Percentiles rank a stretch among this genome's conserved stretches.
Evolutionary conservation across 257 asterid species (phyloP).

Genomic region (Gardenia jasminoides): DNA sequence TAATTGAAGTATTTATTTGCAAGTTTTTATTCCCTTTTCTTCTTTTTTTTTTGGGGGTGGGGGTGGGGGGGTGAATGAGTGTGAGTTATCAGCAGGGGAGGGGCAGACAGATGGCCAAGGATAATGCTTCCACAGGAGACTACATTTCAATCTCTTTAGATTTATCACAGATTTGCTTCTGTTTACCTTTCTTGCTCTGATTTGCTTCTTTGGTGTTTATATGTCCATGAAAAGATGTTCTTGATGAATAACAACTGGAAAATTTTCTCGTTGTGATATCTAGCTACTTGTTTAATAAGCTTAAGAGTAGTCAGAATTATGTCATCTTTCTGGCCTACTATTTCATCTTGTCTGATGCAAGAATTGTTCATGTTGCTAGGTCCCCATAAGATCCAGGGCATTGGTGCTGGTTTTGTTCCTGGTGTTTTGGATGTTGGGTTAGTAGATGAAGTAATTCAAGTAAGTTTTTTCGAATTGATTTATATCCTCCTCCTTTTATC

Average conservation of each 20-base stretch:
- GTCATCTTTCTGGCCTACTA: background rate
- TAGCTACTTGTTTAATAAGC: background rate
- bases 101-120: background rate
- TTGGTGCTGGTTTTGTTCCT: conserved; percentile 95
- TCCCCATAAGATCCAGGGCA: conserved; percentile 96
- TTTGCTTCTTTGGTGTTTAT: background rate
- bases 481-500: background rate
- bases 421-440: conserved; percentile 73
- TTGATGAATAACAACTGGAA: background rate
- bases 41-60: background rate
- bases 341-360: conserved; percentile 17
- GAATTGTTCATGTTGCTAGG: conserved; percentile 44
- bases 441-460: conserved; percentile 88
- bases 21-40: background rate
- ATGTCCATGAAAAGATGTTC: background rate
- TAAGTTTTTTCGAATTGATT: conserved; percentile 30
- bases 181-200: background rate
- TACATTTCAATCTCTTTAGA: background rate
- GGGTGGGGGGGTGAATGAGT: background rate
- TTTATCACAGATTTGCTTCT: background rate
- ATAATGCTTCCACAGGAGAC: background rate
- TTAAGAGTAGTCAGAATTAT: background rate
- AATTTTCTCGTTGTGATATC: background rate
- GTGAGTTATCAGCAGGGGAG: background rate
- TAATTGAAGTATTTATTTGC: background rate